These are phyloP conservation scores for Diutina catenulata DNA, from an alignment of 1,139 yeast species.

Conservation along the genomic window DNA sequence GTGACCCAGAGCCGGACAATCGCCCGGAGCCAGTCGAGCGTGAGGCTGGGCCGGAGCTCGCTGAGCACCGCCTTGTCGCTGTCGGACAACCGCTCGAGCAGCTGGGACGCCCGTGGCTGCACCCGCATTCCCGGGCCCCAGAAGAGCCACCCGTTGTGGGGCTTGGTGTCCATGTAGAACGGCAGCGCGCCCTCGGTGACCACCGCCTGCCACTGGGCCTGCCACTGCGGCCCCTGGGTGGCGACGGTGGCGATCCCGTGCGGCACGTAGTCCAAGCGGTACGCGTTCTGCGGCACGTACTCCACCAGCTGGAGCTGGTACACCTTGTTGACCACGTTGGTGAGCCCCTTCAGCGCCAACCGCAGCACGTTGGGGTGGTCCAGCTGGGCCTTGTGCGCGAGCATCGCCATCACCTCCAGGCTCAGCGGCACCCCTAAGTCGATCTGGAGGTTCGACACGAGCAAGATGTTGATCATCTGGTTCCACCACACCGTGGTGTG, in stretches of 20 bases:
- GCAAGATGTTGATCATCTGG: slow-evolving; percentile 40
- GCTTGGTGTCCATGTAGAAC: slow-evolving; percentile 46
- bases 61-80: slow-evolving; percentile 29
- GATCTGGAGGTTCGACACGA: slow-evolving; percentile 44
- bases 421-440: slow-evolving; percentile 41
- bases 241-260: slow-evolving; percentile 29
- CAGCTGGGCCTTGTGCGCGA: slow-evolving; percentile 44
- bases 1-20: slow-evolving; percentile 47
- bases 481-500: slow-evolving; percentile 59
- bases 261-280: slow-evolving; percentile 29
- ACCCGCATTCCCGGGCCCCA: slow-evolving; percentile 59
- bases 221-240: slow-evolving; percentile 19
- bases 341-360: slow-evolving; percentile 50
- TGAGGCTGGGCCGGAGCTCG: slow-evolving; percentile 34
- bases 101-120: slow-evolving; percentile 13
- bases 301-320: slow-evolving; percentile 40
- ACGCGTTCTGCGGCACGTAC: slow-evolving; percentile 37
- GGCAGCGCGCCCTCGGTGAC: slow-evolving; percentile 34
- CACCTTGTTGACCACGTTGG: slow-evolving; percentile 43
- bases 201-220: slow-evolving; percentile 37
- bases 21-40: slow-evolving; percentile 45
- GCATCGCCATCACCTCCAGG: slow-evolving; percentile 29
- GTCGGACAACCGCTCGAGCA: slow-evolving; percentile 8
- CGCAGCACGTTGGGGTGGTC: slow-evolving; percentile 67
- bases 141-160: slow-evolving; percentile 61